Conservation (phyloP, 2,329 filamentous ascomycete genomes). For the Conoideocrella luteorostrata region DNA sequence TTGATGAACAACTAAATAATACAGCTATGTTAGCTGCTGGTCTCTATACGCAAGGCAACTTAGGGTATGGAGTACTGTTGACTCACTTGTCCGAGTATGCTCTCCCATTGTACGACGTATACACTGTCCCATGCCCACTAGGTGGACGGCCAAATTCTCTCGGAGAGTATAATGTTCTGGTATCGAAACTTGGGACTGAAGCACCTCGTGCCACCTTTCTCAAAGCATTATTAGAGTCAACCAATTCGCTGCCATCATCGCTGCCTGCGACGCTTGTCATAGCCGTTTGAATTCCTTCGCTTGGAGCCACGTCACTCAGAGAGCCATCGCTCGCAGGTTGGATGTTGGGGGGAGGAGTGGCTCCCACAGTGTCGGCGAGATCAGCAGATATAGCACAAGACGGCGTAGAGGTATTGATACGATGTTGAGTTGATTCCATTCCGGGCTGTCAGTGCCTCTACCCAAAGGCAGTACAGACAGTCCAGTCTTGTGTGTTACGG, state of each 20-base stretch:
- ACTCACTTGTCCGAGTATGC: constrained; percentile 34
- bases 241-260: constrained; percentile 22
- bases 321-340: too few species aligned
- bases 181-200: constrained; percentile 26
- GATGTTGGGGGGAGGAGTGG: too few species aligned
- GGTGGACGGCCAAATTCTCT: constrained; percentile 33
- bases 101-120: constrained; percentile 22
- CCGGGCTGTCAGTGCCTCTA: too few species aligned
- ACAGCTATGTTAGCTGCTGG: not conserved
- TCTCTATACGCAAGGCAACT: too few species aligned
- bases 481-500: too few species aligned
- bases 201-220: constrained; percentile 20
- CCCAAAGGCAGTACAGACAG: too few species aligned
- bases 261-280: constrained; percentile 31
- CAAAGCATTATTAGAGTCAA: constrained; percentile 14
- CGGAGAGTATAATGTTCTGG: constrained; percentile 36
- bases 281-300: constrained; percentile 27
- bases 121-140: constrained; percentile 28
- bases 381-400: too few species aligned
- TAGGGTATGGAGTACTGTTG: not conserved
- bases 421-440: too few species aligned
- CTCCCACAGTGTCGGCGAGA: too few species aligned
- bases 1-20: constrained; percentile 33
- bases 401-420: too few species aligned
- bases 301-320: constrained; percentile 24